Percentiles rank a stretch among this genome's conserved stretches.
Conservation (phyloP, 805 yeast species). For the Cyberlindnera misumaiensis region DNA sequence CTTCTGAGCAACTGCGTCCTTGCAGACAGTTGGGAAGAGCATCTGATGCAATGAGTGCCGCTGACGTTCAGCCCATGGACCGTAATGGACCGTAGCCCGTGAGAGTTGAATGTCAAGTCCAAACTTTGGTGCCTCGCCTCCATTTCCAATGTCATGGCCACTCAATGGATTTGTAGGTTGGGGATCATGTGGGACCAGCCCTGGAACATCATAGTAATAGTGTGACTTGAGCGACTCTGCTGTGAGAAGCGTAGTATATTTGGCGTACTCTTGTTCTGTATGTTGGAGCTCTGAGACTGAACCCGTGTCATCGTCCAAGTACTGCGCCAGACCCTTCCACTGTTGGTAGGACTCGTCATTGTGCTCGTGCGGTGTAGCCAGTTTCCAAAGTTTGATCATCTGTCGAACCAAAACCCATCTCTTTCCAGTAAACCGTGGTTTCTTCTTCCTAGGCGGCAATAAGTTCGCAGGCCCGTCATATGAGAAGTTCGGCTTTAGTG, state of each 20-base stretch:
- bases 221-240: constrained; percentile 47
- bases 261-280: constrained; percentile 70
- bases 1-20: constrained; percentile 43
- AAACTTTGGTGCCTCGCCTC: constrained; percentile 50
- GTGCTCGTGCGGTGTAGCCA: neutral
- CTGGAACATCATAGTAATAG: constrained; percentile 71
- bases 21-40: constrained; percentile 60
- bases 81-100: constrained; percentile 69
- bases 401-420: constrained; percentile 4
- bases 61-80: constrained; percentile 95
- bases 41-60: constrained; percentile 54
- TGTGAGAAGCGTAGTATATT: constrained; percentile 61
- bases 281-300: constrained; percentile 28
- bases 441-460: neutral
- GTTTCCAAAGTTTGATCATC: constrained; percentile 3
- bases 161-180: constrained; percentile 26
- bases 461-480: constrained; percentile 34
- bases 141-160: constrained; percentile 52
- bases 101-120: constrained; percentile 56
- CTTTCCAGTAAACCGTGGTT: neutral
- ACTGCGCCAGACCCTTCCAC: constrained; percentile 80
- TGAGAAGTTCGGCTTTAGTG: constrained; percentile 66
- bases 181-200: constrained; percentile 41
- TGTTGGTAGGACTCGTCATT: constrained; percentile 7
- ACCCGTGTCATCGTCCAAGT: constrained; percentile 37